Conservation (phyloP, 495 filamentous ascomycete species). For the Neurospora sp. region DNA sequence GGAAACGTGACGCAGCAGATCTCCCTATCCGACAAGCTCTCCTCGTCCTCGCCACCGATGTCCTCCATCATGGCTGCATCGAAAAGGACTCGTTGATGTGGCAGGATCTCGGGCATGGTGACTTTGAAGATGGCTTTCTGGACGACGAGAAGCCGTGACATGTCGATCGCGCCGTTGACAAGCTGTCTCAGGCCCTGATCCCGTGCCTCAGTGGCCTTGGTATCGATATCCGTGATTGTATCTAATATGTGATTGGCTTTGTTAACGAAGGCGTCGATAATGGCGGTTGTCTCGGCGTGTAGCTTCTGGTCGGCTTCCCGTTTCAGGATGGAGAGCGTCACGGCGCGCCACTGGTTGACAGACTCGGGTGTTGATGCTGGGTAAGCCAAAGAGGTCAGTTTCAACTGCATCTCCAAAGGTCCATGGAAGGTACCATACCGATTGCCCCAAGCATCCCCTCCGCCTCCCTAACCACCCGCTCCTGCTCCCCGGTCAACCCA, state of each 20-base stretch:
- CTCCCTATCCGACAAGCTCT: slow-evolving; percentile 31
- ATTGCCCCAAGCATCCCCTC: slow-evolving; percentile 35
- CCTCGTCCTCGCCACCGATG: slow-evolving; percentile 46
- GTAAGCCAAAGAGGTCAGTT: background rate
- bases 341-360: slow-evolving; percentile 45
- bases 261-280: slow-evolving; percentile 27
- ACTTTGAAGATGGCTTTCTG: slow-evolving; percentile 44
- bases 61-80: slow-evolving; percentile 45
- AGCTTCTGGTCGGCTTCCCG: slow-evolving; percentile 34
- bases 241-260: slow-evolving; percentile 30
- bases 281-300: slow-evolving; percentile 25
- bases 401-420: too few species aligned
- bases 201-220: slow-evolving; percentile 27
- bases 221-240: slow-evolving; percentile 25
- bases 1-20: slow-evolving; percentile 42
- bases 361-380: slow-evolving; percentile 32
- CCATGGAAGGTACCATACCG: slow-evolving; percentile 16
- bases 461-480: slow-evolving; percentile 28
- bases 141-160: slow-evolving; percentile 39
- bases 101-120: slow-evolving; percentile 38
- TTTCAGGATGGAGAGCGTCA: slow-evolving; percentile 40
- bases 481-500: slow-evolving; percentile 34
- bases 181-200: slow-evolving; percentile 36
- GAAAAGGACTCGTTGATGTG: slow-evolving; percentile 38
- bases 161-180: slow-evolving; percentile 35